Base-by-base conservation (phyloP, 192 early-diverging fungal genomes). In the Entomortierella lignicola region DNA sequence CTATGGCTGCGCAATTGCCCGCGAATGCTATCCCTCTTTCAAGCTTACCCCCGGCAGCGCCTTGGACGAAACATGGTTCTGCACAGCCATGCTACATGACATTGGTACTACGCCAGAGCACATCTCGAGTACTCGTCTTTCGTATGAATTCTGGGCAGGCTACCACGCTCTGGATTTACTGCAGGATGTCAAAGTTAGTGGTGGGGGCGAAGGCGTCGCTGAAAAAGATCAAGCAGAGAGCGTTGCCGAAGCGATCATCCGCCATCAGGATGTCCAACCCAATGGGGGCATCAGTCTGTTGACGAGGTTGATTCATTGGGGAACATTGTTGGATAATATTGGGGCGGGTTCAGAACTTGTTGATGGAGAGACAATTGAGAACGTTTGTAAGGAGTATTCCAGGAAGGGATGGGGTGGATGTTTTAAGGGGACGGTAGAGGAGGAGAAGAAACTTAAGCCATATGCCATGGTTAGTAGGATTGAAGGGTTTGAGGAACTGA, bases 91-190 rank as follows among this genome's bases (percentile, higher is more conserved):
- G 55, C 37, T 69, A 25, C 67, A 69, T 43, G 67, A 69, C 48
- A 55, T 69, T 20, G 67, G 55, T 4, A 57, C 58, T 20, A 69
- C 67, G 12, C 67, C 53, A 7, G 50, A 60, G 26, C 39, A 69
- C 67, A 58, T 69, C 34, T 41, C 39, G 29, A 27, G 18, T 8
- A 69, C 67, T 7, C 67, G 67, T 31, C 67, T 69, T 1, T 69
- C 67, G 34, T 69, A 59, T 37, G 67, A 69, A 29, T 69, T 69
- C 48, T 57, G 58, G 53, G 67, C 55, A 18, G 67, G 67, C 11
- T 47, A 50, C 23, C 51, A 50, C 34, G 67, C 67, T 25, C 27
- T 59, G 55, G 32, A 69, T 30, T 56, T 69, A 12, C 23, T 69
- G 5, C 55, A 59, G 27, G 67, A 60, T 48, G 31, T 44, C 41